Evolutionary conservation across 495 filamentous ascomycete genomes (phyloP).

Genomic region (Penicillium arizonense): DNA sequence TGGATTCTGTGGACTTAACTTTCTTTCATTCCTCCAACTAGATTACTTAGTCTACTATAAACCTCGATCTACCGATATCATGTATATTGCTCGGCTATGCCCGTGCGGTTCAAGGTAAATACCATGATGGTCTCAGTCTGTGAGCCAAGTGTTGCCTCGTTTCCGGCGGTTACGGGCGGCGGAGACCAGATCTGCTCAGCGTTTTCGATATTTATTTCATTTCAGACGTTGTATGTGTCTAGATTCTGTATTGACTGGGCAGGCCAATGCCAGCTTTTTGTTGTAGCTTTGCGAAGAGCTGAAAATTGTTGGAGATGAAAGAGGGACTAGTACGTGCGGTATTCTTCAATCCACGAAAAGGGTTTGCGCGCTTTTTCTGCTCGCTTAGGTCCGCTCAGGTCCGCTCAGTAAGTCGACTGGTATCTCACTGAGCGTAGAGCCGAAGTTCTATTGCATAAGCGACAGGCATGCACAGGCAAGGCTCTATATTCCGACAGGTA

Average conservation of each 20-base stretch:
- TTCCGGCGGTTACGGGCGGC: neutral
- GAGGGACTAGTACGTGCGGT: conserved; percentile 10
- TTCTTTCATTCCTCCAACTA: neutral
- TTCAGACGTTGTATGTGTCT: neutral
- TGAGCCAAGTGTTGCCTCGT: neutral
- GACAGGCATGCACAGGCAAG: no score
- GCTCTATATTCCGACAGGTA: no score
- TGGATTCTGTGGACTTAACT: conserved; percentile 21
- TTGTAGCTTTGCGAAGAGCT: conserved; percentile 1
- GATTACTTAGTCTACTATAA: no score
- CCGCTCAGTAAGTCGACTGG: neutral
- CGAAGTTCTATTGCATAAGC: neutral
- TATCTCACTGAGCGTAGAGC: neutral
- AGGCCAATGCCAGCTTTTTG: neutral
- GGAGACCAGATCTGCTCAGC: neutral
- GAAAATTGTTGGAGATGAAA: conserved; percentile 10
- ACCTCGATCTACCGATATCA: no score
- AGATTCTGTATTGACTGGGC: neutral
- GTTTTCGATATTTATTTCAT: neutral
- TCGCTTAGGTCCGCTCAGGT: neutral
- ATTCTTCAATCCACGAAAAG: conserved; percentile 11
- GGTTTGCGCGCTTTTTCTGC: neutral
- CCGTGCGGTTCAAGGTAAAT: no score
- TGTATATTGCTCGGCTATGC: neutral
- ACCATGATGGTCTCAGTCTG: no score